Evolutionary conservation across 225 moss, liverwort and hornwort species (phyloP).

Genomic region (Takakia lepidozioides): DNA sequence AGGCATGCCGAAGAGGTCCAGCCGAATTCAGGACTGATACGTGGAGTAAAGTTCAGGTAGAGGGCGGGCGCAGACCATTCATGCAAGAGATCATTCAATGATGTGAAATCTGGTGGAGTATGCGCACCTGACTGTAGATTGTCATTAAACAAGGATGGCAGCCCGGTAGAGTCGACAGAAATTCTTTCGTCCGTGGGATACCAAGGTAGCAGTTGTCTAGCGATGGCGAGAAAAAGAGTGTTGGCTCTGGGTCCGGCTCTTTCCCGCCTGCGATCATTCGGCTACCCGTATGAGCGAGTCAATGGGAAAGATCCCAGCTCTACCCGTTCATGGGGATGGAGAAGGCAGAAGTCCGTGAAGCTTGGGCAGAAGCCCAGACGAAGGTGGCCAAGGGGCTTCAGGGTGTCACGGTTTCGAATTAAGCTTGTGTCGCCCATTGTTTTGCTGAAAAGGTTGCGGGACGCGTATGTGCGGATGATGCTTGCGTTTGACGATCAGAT

Average conservation of each 20-base stretch:
- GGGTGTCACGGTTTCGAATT: conserved; percentile 39
- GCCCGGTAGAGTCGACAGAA: too few relatives aligned
- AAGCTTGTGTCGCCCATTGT: conserved; percentile 24
- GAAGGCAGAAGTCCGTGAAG: conserved; percentile 32
- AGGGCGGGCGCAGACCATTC: too few relatives aligned
- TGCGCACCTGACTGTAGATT: too few relatives aligned
- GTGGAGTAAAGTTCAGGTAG: too few relatives aligned
- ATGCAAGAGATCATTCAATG: too few relatives aligned
- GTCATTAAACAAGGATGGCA: too few relatives aligned
- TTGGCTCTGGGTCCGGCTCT: conserved; percentile 44
- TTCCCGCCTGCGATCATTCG: conserved; percentile 44
- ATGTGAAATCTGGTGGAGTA: too few relatives aligned
- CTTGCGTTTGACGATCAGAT: conserved; percentile 24
- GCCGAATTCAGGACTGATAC: too few relatives aligned
- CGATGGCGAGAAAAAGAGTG: conserved; percentile 52
- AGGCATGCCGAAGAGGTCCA: too few relatives aligned
- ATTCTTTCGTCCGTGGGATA: too few relatives aligned
- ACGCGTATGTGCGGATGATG: conserved; percentile 51
- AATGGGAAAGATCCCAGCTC: conserved; percentile 5
- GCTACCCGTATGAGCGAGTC: conserved; percentile 37
- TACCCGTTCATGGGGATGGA: conserved; percentile 28
- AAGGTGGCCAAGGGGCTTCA: conserved; percentile 26
- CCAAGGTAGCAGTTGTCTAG: too few relatives aligned
- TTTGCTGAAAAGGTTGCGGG: conserved; percentile 27
- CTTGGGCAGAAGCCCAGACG: conserved; percentile 20